Conservation (phyloP, 257 asterid genomes). For the Dorcoceras hygrometricum region DNA sequence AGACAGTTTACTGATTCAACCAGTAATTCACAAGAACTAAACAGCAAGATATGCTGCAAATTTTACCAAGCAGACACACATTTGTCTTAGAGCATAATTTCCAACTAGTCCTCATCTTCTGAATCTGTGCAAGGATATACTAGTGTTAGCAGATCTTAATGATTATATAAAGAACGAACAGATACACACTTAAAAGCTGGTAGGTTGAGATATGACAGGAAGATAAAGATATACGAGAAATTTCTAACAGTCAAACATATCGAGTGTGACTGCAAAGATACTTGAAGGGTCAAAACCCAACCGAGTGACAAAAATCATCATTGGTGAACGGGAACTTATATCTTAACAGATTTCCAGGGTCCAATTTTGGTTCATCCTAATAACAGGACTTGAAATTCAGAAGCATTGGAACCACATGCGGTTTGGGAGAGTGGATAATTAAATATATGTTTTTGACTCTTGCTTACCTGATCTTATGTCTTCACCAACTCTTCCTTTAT, state of each 20-base stretch:
- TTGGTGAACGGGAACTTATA: background rate
- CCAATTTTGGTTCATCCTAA: background rate
- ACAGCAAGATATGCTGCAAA: conserved; percentile 14
- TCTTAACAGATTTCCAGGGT: background rate
- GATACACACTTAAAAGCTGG: background rate
- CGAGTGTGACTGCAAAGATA: background rate
- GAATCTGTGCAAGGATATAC: conserved; percentile 42
- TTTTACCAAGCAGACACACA: conserved; percentile 3
- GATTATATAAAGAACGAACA: background rate
- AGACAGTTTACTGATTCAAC: conserved; percentile 15
- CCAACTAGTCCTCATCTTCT: conserved; percentile 54
- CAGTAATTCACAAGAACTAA: conserved; percentile 8
- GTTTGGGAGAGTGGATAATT: background rate
- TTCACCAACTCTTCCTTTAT: conserved; percentile 91
- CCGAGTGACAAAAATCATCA: background rate
- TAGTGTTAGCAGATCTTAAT: conserved; percentile 20
- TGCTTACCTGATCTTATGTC: conserved; percentile 86
- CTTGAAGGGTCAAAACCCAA: background rate
- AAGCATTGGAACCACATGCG: background rate
- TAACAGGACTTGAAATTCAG: background rate
- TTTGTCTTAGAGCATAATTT: conserved; percentile 13
- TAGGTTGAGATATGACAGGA: no score
- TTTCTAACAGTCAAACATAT: background rate
- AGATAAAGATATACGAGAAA: background rate
- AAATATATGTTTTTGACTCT: background rate